These are phyloP conservation scores for Nicotiana rustica DNA, from an alignment of 305 asterid species.

Conservation along the genomic window DNA sequence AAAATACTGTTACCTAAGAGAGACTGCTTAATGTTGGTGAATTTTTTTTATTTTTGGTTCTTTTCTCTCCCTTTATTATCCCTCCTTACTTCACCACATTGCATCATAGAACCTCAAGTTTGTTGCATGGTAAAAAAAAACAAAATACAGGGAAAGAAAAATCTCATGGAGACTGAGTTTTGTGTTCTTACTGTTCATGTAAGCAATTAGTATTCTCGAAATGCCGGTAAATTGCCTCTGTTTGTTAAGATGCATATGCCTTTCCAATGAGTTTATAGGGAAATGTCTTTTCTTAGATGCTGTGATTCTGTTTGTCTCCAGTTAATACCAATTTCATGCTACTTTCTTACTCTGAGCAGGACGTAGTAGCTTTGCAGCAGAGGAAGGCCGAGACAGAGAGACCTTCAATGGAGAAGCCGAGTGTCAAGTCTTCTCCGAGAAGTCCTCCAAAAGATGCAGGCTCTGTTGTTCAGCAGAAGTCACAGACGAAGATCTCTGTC, in stretches of 20 bases:
- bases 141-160: background rate
- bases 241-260: constrained; percentile 26
- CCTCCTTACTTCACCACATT: background rate
- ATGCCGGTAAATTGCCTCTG: constrained; percentile 7
- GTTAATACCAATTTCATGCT: background rate
- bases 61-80: background rate
- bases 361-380: constrained; percentile 51
- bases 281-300: constrained; percentile 15
- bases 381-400: constrained; percentile 46
- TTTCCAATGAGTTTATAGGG: background rate
- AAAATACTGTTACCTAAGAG: constrained; percentile 8
- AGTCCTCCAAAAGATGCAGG: constrained; percentile 59
- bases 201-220: background rate
- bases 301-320: background rate
- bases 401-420: constrained; percentile 44
- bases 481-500: constrained; percentile 51
- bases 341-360: constrained; percentile 54
- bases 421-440: constrained; percentile 50
- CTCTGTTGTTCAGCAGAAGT: constrained; percentile 41
- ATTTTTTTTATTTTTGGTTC: background rate
- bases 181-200: constrained; percentile 8
- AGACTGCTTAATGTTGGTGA: constrained; percentile 13
- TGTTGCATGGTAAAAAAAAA: background rate
- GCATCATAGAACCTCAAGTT: constrained; percentile 6
- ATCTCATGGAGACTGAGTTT: background rate